These are phyloP conservation scores for Luvunga scandens DNA, from an alignment of 345 rosid species.

Conservation along the genomic window DNA sequence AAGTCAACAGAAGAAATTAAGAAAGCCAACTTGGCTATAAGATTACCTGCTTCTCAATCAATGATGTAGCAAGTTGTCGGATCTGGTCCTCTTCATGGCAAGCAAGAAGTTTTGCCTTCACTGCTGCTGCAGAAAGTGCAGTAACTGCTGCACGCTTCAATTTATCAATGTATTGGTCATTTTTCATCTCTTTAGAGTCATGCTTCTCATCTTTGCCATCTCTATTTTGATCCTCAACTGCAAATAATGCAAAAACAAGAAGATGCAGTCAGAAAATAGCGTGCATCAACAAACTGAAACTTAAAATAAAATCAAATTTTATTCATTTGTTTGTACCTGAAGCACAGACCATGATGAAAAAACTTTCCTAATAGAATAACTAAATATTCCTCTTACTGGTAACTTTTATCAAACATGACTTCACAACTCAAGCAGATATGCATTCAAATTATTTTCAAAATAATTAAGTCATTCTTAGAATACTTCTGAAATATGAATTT, in stretches of 20 bases:
- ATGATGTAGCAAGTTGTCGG: conserved; percentile 58
- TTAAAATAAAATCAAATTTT: conserved; percentile 3
- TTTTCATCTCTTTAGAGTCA: conserved; percentile 41
- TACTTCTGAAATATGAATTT: not conserved
- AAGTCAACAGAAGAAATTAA: not conserved
- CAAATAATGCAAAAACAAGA: conserved; percentile 7
- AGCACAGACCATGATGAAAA: not conserved
- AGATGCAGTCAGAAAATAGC: conserved; percentile 3
- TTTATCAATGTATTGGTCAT: conserved; percentile 48
- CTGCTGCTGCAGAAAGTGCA: conserved; percentile 92
- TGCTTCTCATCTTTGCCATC: conserved; percentile 38
- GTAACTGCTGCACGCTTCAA: conserved; percentile 75
- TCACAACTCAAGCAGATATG: not conserved
- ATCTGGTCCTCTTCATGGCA: conserved; percentile 85
- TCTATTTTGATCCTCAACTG: conserved; percentile 33
- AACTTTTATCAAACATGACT: not conserved
- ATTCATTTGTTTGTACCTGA: not conserved
- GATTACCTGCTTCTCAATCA: conserved; percentile 88
- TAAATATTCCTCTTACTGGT: not conserved
- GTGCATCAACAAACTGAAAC: not conserved
- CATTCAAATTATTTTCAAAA: not conserved
- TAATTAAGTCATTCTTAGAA: not conserved
- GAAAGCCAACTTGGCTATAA: not conserved
- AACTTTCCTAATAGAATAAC: not conserved
- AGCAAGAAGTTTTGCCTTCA: conserved; percentile 86